A percentile compares a stretch with the other conserved stretches of the same genome.
Evolutionary conservation across 257 asterid genomes (phyloP).

Genomic region (Eustoma russellianum): DNA sequence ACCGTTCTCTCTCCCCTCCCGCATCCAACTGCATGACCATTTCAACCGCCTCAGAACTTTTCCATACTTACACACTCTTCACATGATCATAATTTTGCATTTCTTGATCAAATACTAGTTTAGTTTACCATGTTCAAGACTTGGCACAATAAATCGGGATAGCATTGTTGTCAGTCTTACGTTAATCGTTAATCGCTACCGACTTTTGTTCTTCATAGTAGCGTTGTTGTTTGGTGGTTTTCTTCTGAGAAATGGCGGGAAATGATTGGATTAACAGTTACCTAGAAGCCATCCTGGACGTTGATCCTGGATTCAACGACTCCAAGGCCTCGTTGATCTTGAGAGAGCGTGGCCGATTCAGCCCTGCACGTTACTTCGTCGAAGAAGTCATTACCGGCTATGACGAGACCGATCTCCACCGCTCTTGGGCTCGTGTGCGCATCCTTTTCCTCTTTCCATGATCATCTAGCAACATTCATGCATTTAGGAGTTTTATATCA

Average conservation of each 20-base stretch:
- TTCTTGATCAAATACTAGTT: too few species aligned
- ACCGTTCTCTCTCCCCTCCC: too few species aligned
- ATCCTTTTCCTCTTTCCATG: background rate
- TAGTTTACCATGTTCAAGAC: too few species aligned
- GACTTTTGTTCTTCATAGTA: too few species aligned
- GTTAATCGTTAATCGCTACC: too few species aligned
- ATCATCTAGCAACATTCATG: background rate
- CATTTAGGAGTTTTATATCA: background rate
- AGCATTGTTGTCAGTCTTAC: too few species aligned
- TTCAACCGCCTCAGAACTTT: too few species aligned
- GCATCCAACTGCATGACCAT: too few species aligned
- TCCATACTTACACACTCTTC: too few species aligned
- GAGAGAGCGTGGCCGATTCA: slow-evolving; percentile 72
- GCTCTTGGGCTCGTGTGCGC: slow-evolving; percentile 69
- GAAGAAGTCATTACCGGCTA: slow-evolving; percentile 72
- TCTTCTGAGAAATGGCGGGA: slow-evolving; percentile 40
- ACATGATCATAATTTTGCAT: too few species aligned
- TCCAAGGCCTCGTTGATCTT: slow-evolving; percentile 40
- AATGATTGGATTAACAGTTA: slow-evolving; percentile 76
- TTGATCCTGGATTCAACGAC: slow-evolving; percentile 47
- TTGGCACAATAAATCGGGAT: too few species aligned
- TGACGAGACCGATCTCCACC: slow-evolving; percentile 84
- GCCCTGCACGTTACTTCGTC: slow-evolving; percentile 79
- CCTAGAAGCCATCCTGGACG: slow-evolving; percentile 70
- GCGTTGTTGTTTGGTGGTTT: background rate